A percentile compares a stretch with the other conserved stretches of the same genome.
Conservation (phyloP, 2,329 filamentous ascomycete species). For the Exophiala lecanii-corni region DNA sequence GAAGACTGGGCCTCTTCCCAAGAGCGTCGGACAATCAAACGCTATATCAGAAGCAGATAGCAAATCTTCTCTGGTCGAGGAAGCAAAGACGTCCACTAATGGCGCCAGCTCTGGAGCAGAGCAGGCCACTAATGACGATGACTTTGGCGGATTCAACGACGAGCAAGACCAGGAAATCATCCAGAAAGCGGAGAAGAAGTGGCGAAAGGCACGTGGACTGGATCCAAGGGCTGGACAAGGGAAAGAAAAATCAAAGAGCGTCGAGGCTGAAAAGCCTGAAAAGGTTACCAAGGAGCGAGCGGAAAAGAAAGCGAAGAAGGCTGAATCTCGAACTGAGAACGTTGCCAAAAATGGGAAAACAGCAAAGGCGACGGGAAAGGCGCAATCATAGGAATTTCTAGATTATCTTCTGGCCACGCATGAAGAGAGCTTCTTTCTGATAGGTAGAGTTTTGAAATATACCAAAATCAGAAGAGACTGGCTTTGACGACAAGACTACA, state of each 20-base stretch:
- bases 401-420: too few species aligned
- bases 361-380: too few species aligned
- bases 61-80: conserved; percentile 25
- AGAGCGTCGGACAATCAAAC: conserved; percentile 25
- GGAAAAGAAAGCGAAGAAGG: conserved; percentile 4
- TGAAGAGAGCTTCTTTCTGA: too few species aligned
- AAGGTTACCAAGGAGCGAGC: background rate
- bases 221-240: conserved; percentile 57
- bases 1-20: conserved; percentile 74
- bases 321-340: too few species aligned
- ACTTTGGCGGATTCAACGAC: conserved; percentile 71
- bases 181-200: conserved; percentile 66
- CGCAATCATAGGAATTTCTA: too few species aligned
- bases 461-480: too few species aligned
- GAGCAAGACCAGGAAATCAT: conserved; percentile 69
- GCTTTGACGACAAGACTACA: too few species aligned
- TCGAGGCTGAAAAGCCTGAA: background rate
- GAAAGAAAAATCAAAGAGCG: conserved; percentile 4
- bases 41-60: conserved; percentile 9
- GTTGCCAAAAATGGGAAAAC: too few species aligned
- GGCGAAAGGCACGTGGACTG: conserved; percentile 68
- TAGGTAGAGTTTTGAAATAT: too few species aligned
- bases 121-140: conserved; percentile 40
- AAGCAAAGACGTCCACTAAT: conserved; percentile 15
- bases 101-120: conserved; percentile 26